phyloP scores from a whole-genome alignment of 1,284 basidiomycete species.

The Ustilago esculenta region DNA sequence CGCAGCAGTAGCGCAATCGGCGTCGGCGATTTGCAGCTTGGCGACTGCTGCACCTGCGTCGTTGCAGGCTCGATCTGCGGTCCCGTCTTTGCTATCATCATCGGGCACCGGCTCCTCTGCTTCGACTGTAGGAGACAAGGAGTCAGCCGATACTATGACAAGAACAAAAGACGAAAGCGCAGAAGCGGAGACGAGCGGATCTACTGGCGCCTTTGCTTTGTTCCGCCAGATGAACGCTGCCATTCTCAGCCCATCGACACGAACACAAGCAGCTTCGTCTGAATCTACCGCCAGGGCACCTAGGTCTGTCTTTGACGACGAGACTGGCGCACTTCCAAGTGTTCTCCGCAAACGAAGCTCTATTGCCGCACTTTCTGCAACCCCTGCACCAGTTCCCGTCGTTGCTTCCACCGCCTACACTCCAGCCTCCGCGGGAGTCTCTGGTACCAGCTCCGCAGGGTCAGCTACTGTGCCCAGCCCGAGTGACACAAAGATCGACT shows the following conservation, averaged over 20 bases:
- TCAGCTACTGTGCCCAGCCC: slow-evolving; percentile 5
- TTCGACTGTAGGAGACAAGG: background rate
- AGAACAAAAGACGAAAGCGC: background rate
- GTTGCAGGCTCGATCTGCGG: background rate
- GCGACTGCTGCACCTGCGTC: background rate
- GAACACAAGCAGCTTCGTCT: background rate
- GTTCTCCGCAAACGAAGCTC: slow-evolving; percentile 23
- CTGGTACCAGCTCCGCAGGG: background rate
- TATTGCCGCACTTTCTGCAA: no score
- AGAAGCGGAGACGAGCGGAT: background rate
- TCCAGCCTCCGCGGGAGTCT: background rate
- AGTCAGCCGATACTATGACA: background rate
- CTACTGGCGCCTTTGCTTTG: slow-evolving; percentile 12
- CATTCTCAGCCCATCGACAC: slow-evolving; percentile 18
- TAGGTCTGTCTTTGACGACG: slow-evolving; percentile 45
- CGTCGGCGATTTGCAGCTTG: background rate
- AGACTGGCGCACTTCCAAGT: slow-evolving; percentile 20
- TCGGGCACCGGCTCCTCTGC: no score
- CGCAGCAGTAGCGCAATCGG: background rate
- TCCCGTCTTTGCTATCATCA: background rate
- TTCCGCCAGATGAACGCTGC: slow-evolving; percentile 34
- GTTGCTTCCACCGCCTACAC: background rate
- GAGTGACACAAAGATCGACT: slow-evolving; percentile 31
- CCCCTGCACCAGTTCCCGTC: background rate
- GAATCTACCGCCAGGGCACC: slow-evolving; percentile 11